Evolutionary conservation across 768 basidiomycete genomes (phyloP).

Genomic region (Clitopilus hobsonii): DNA sequence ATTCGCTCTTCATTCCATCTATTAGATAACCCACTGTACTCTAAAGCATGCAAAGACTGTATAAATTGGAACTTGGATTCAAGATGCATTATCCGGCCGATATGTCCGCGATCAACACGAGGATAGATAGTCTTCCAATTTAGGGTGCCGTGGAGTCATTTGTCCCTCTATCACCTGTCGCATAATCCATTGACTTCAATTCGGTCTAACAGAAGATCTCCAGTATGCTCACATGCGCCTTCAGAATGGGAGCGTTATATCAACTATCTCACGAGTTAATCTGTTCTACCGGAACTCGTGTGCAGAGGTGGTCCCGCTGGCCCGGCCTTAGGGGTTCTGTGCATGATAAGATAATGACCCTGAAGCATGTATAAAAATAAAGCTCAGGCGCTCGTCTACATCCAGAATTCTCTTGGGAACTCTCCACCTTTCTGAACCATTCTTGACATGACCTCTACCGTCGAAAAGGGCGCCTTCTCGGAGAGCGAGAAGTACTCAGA

Average conservation of each 20-base stretch:
- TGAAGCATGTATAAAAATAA: neutral
- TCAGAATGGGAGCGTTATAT: neutral
- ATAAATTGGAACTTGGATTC: neutral
- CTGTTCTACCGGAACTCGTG: neutral
- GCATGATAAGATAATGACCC: neutral
- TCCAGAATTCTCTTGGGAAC: neutral
- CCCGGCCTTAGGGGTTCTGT: neutral
- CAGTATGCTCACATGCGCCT: neutral
- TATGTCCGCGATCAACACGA: neutral
- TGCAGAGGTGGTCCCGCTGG: neutral
- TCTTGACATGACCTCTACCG: neutral
- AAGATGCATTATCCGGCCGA: neutral
- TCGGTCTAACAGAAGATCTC: neutral
- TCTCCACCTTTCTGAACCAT: neutral
- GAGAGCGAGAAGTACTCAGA: neutral
- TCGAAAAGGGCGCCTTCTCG: neutral
- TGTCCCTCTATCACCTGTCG: neutral
- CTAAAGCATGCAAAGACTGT: neutral
- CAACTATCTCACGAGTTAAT: neutral
- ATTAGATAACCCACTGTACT: neutral
- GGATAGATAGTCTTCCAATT: neutral
- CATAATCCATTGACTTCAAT: neutral
- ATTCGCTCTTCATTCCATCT: constrained; percentile 1
- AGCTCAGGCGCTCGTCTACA: neutral
- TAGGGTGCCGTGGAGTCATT: neutral